Evolutionary conservation across 768 basidiomycete genomes (phyloP), one percentile per base, ranked within the genome.

Genomic region (Macrocybe gigantea): DNA sequence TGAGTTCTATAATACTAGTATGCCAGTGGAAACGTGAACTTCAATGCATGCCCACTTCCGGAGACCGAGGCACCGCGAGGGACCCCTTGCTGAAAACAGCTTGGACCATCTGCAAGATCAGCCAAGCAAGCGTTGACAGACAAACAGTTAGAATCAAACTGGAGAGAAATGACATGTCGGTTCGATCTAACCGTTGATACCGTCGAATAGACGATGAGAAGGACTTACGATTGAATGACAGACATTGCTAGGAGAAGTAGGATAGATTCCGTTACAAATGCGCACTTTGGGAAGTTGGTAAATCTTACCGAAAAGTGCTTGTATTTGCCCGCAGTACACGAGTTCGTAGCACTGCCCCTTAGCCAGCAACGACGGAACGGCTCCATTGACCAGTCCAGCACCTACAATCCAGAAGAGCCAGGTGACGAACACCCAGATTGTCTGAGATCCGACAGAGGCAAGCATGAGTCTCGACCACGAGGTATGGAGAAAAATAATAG

Each of bases 381-480:
- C 70, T 34, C 67, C 66, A 52, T 79, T 78, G 40, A 83, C 57
- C 15, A 77, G 60, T 0, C 73, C 75, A 3, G 79, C 70, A 38
- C 79, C 78, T 10, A 79, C 65, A 13, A 82, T 67, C 83, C 82
- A 85, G 40, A 82, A 64, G 12, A 76, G 54, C 79, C 78, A 82
- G 10, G 82, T 82, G 1, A 74, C 49, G 30, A 81, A 61, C 4
- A 77, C 61, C 83, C 83, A 84, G 38, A 82, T 62, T 9, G 69
- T 71, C 55, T 84, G 83, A 0, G 79, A 68, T 6, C 81, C 80
- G 35, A 83, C 63, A 9, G 82, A 83, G 7, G 75, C 69, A 11
- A 81, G 51, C 3, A 76, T 70, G 48, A 74, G 72, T 49, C 64
- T 73, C 13, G 79, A 76, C 73, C 77, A 81, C 11, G 64, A 61